Evolutionary conservation across 352 stramenopile species (phyloP).

Genomic region (Pythium apleroticum): DNA sequence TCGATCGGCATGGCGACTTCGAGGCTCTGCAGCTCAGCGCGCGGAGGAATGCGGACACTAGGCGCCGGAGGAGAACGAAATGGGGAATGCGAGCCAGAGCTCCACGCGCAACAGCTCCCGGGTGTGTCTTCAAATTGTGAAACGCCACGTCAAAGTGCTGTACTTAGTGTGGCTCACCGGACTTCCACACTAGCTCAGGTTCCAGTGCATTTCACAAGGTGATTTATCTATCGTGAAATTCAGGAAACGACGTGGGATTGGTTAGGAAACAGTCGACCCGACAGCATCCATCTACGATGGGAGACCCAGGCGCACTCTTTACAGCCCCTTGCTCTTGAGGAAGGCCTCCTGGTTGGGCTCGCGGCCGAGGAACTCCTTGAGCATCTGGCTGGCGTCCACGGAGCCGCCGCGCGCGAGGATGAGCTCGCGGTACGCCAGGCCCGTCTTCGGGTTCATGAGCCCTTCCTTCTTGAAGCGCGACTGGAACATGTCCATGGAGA

Average conservation of each 20-base stretch:
- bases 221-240: background rate
- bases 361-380: constrained; percentile 80
- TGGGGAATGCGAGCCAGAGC: background rate
- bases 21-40: background rate
- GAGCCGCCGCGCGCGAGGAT: constrained; percentile 84
- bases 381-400: constrained; percentile 74
- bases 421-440: constrained; percentile 82
- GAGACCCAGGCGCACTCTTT: background rate
- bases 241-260: background rate
- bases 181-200: background rate
- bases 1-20: constrained; percentile 49
- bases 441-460: constrained; percentile 78
- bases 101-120: constrained; percentile 3
- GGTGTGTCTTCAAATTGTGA: constrained; percentile 25
- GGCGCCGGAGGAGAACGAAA: background rate
- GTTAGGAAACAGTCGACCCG: background rate
- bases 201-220: background rate
- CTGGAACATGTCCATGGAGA: constrained; percentile 90
- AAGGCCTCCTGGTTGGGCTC: constrained; percentile 81
- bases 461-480: constrained; percentile 85
- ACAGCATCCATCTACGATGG: no score
- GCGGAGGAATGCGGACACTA: background rate
- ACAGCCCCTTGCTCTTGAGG: constrained; percentile 78
- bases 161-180: constrained; percentile 3
- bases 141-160: constrained; percentile 24